These are phyloP conservation scores for Gynandropsis gynandra DNA, from an alignment of 345 rosid species.

Conservation along the genomic window DNA sequence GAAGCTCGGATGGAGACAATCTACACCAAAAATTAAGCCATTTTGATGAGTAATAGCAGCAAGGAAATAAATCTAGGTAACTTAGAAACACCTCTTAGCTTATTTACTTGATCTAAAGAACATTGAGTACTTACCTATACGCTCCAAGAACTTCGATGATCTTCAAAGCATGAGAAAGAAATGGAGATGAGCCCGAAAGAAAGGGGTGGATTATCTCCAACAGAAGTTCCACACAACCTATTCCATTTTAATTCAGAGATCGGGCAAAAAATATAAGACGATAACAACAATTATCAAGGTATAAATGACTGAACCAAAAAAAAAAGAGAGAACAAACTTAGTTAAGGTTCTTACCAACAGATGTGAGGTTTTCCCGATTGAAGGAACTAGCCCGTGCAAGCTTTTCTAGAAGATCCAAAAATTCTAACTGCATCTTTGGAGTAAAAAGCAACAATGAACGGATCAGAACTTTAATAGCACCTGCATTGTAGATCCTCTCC, in stretches of 20 bases:
- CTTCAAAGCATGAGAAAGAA: conserved; percentile 79
- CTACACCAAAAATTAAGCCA: conserved; percentile 45
- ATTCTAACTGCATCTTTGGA: conserved; percentile 86
- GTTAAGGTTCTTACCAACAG: conserved; percentile 61
- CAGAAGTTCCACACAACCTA: conserved; percentile 93
- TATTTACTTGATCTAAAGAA: conserved; percentile 11
- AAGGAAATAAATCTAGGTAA: conserved; percentile 16
- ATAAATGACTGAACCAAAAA: conserved; percentile 14
- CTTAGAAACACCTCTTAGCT: conserved; percentile 8
- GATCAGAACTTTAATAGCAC: conserved; percentile 75
- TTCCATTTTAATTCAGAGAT: conserved; percentile 17
- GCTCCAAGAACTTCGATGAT: conserved; percentile 97
- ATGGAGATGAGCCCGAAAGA: conserved; percentile 73
- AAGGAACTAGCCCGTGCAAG: conserved; percentile 88
- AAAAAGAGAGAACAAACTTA: conserved; percentile 9
- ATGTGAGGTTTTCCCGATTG: conserved; percentile 92
- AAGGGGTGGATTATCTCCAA: conserved; percentile 87
- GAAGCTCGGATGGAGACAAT: conserved; percentile 91
- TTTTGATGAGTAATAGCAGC: conserved; percentile 17
- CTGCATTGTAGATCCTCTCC: conserved; percentile 86
- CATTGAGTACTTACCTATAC: conserved; percentile 69
- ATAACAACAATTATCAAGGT: conserved; percentile 18
- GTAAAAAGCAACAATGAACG: conserved; percentile 86
- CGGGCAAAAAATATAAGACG: conserved; percentile 26
- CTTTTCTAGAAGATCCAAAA: conserved; percentile 65